Base-by-base conservation (phyloP, 2,329 filamentous ascomycete genomes). In the Bimuria novae-zelandiae region DNA sequence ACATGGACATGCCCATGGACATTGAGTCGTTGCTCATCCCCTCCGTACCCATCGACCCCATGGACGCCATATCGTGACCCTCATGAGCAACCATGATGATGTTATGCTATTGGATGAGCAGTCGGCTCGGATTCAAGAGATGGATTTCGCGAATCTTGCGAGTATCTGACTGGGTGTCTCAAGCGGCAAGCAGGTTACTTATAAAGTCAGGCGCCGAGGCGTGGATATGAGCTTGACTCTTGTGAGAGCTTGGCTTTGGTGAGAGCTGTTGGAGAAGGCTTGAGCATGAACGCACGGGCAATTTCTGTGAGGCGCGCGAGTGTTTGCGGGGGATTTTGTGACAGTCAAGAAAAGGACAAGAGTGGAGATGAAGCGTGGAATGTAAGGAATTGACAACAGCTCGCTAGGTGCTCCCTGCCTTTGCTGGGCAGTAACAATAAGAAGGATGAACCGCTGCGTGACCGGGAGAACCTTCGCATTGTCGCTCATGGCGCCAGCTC, bases 1-100 rank as follows among this genome's bases (percentile, higher is more conserved):
- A 74, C 81, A 83, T 84, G 40, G 69, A 63, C 82, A 84, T 84
- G 44, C 57, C 57, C 30, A 68, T 62, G 37, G 57, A 55, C 17
- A 55, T 45, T 2, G 57, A 57, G 42, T 55, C 43, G 58, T 54
- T 57, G 29, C 57, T 51, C 58, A 60, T 65, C 21, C 57, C 60
- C 35, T 50, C 50, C 62, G 63, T 64, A 23, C 52, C 60, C 45
- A 39, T 39, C 30, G 30, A 33, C 25, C 25, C 22, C 37, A 21
- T 62, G 21, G 62, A 54, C 36, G 56, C 58, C 19, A 48, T 51
- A 29, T 70, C 66, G 51, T 65, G 57, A 37, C 59, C 66, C 55
- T 56, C 65, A 59, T 71, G 68, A 49, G 69, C 68, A 41, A 71
- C 70, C 68, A 72, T 73, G 42, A 42, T 59, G 50, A 36, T 40